Base-by-base conservation (phyloP, 768 basidiomycete species). In the Leccinellum rugosiceps region DNA sequence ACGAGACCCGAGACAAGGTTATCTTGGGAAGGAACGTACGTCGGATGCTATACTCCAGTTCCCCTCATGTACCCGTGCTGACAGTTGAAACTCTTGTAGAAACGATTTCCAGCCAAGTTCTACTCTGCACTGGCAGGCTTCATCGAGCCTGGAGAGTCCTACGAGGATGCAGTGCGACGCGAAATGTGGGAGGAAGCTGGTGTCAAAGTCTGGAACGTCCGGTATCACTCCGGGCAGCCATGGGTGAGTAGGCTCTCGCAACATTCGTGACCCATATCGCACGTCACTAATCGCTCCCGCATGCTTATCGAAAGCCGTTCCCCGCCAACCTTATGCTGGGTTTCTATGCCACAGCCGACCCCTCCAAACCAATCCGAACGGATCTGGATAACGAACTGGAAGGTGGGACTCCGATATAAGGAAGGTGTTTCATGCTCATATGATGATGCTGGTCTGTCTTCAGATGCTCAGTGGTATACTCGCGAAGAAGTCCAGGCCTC, bases 111-210 rank as follows among this genome's bases (percentile, higher is more conserved):
- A 6, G 76, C 72, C 3, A 84, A 77, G 50, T 88, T 90, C 71
- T 97, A 93, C 73, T 95, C 93, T 1, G 92, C 92, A 47, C 74
- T 98, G 28, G 93, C 95, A 1, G 96, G 96, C 3, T 98, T 98
- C 68, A 82, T 95, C 46, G 96, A 98, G 70, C 93, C 94, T 5
- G 94, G 90, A 10, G 96, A 99, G 71, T 85, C 90, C 0, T 88
- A 97, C 61, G 96, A 99, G 68, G 94, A 98, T 63, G 89, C 95
- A 2, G 94, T 98, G 30, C 78, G 82, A 52, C 81, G 96, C 38
- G 96, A 98, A 72, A 87, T 96, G 71, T 92, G 92, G 86, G 96
- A 99, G 71, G 96, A 98, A 72, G 91, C 92, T 2, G 96, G 96
- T 4, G 81, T 98, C n/a, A 82, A 80, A 48, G 91, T 92, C 23